Evolutionary conservation across 75 land plant genomes (phyloP).

Genomic region (Sequoia sempervirens): DNA sequence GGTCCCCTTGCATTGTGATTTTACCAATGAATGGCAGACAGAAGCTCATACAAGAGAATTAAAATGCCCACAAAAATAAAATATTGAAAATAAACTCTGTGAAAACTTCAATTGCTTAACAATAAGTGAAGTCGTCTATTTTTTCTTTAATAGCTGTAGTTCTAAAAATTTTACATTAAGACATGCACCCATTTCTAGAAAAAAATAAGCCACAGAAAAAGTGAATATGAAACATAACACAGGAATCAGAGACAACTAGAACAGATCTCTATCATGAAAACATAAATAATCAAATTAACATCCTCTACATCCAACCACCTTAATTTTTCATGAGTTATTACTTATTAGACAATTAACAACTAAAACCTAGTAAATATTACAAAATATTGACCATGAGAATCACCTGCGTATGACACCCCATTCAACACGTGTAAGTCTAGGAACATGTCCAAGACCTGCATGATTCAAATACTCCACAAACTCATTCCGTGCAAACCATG

Average conservation of each 20-base stretch:
- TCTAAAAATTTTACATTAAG: neutral
- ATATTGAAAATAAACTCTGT: neutral
- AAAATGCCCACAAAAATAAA: neutral
- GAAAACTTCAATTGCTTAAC: neutral
- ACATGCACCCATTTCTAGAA: neutral
- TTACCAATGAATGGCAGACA: neutral
- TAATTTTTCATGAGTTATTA: neutral
- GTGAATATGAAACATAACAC: neutral
- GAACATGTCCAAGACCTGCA: conserved; percentile 83
- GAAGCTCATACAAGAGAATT: neutral
- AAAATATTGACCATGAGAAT: neutral
- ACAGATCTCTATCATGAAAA: neutral
- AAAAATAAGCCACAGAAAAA: conserved; percentile 3
- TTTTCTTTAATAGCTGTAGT: neutral
- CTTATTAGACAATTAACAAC: neutral
- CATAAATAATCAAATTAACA: neutral
- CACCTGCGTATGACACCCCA: conserved; percentile 98
- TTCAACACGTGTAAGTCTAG: conserved; percentile 88
- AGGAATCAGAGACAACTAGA: neutral
- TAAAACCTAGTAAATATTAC: neutral
- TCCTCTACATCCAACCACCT: neutral
- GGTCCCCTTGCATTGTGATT: neutral
- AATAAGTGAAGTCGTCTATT: neutral
- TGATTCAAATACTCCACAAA: conserved; percentile 96
- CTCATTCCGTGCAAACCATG: conserved; percentile 92